Evolutionary conservation across 495 filamentous ascomycete species (phyloP), one percentile per base, ranked within the genome.

Genomic region (Beverwykella pulmonaria): DNA sequence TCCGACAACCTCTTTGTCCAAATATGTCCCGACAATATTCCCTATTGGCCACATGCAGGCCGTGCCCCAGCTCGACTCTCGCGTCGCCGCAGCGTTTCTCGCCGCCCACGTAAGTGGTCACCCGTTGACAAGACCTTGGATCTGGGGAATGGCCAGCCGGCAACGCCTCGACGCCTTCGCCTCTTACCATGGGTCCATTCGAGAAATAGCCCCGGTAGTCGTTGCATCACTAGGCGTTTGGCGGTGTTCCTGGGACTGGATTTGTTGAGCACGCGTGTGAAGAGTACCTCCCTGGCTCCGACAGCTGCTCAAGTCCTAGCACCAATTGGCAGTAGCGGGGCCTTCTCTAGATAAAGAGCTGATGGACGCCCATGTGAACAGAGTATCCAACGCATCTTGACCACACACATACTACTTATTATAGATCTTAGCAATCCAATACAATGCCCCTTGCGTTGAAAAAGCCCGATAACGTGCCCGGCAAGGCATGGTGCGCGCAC

Each of bases 381-480:
- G 36, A 46, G n/a, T 22, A 36, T 58, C 36, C 46, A 25, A 57
- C 44, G 25, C 61, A 9, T 54, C 22, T 41, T 29, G 32, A 12
- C 36, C 54, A 44, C 36, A 7, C 8, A 41, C 23, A 25, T 25
- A 25, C 30, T 63, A 26, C 15, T 29, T 12, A 41, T 27, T 1
- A 41, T 63, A 20, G 14, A 22, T 17, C 8, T 6, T 15, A 32
- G 17, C 10, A 48, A 20, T 15, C n/a, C 5, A 8, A 12, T 48
- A 68, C 34, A 5, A 73, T 68, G 63, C 67, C 65, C 48, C 50
- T 83, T 49, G 70, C 69, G 41, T 46, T 86, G 46, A 77, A 77
- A 53, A 85, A 84, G 71, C 84, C 84, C 6, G 72, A 77, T 1
- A 74, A 80, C 36, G 81, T 81, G 30, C 77, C 81, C 30, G 90